phyloP scores from a whole-genome alignment of 2,329 filamentous ascomycete species.

The Didymosphaeria variabile region DNA sequence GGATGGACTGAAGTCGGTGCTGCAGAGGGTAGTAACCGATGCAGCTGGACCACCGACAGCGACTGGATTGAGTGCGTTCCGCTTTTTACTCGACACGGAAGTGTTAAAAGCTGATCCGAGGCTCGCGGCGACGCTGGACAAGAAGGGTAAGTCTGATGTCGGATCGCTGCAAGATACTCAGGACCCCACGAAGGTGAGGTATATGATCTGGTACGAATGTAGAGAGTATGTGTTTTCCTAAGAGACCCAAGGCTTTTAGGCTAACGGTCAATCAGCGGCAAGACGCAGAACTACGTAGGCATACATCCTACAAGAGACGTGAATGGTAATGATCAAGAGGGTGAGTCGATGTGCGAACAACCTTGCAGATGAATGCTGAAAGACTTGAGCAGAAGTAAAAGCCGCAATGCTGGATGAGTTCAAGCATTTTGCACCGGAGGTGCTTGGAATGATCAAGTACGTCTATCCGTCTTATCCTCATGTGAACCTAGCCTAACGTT shows the following conservation, averaged over 20 bases:
- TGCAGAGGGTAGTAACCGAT: constrained; percentile 5
- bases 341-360: neutral
- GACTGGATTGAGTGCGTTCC: constrained; percentile 16
- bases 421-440: constrained; percentile 11
- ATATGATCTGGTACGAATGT: constrained; percentile 19
- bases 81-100: constrained; percentile 12
- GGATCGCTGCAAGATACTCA: constrained; percentile 7
- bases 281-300: constrained; percentile 17
- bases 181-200: constrained; percentile 10
- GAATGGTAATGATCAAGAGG: constrained; percentile 10
- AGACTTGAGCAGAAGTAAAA: neutral
- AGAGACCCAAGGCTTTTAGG: too few species aligned
- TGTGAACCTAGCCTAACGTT: neutral
- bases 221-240: neutral
- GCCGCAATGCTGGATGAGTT: constrained; percentile 15
- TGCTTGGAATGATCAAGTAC: constrained; percentile 12
- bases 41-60: constrained; percentile 6
- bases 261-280: constrained; percentile 5
- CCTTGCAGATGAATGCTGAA: neutral
- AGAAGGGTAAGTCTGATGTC: neutral
- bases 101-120: neutral
- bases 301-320: constrained; percentile 11
- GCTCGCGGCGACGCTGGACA: neutral
- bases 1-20: constrained; percentile 15
- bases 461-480: neutral